Conservation (phyloP, 2,329 filamentous ascomycete genomes). For the Diplodia sapinea region DNA sequence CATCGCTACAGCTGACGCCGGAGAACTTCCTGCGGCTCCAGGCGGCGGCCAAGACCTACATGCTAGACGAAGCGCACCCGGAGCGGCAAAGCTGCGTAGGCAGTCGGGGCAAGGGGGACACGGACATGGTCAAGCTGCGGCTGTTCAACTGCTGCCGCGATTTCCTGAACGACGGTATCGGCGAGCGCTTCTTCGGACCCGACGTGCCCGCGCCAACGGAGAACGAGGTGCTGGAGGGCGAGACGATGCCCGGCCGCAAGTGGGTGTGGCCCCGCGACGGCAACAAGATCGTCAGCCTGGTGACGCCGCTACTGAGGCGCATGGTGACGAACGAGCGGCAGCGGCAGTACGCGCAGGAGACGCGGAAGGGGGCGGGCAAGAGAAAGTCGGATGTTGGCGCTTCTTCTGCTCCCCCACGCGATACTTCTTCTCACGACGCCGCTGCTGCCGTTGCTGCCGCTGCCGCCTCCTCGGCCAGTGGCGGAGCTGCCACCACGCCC, state of each 20-base stretch:
- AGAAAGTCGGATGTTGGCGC: conserved; percentile 37
- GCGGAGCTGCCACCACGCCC: neutral
- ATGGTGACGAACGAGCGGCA: conserved; percentile 68
- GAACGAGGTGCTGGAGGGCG: conserved; percentile 45
- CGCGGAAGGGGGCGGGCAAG: conserved; percentile 56
- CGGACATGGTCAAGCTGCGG: conserved; percentile 62
- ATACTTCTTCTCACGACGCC: conserved; percentile 11
- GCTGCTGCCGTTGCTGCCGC: neutral
- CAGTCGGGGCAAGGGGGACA: conserved; percentile 60
- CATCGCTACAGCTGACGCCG: conserved; percentile 61
- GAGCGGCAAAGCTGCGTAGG: conserved; percentile 64
- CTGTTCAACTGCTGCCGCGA: conserved; percentile 63
- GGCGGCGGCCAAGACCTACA: conserved; percentile 61
- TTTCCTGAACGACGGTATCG: conserved; percentile 59
- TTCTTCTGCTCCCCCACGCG: neutral
- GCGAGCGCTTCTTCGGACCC: conserved; percentile 58
- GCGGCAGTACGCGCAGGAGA: conserved; percentile 63
- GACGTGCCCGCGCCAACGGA: conserved; percentile 41
- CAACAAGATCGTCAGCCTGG: conserved; percentile 61
- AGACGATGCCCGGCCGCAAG: conserved; percentile 47
- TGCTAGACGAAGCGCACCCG: conserved; percentile 61
- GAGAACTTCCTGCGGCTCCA: conserved; percentile 63
- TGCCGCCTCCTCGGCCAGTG: neutral
- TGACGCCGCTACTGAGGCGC: conserved; percentile 62
- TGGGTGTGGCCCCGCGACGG: conserved; percentile 62